A percentile compares a stretch with the other conserved stretches of the same genome.
These are phyloP conservation scores for Urostyla sp. DNA, from an alignment of 73 alveolate genomes.

Conservation along the genomic window DNA sequence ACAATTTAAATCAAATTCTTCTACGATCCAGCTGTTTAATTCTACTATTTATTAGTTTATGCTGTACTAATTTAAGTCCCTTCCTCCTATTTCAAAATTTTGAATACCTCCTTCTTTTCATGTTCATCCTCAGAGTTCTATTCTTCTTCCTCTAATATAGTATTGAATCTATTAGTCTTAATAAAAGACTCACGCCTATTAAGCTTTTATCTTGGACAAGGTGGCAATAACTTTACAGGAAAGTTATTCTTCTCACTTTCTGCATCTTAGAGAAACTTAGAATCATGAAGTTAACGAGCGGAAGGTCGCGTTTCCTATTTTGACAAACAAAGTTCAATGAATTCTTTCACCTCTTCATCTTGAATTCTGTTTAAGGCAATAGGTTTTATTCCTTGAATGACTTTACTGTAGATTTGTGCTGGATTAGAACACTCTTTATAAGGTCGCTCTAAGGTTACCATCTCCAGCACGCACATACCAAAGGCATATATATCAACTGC, in stretches of 20 bases:
- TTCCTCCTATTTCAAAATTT: background rate
- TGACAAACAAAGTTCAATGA: slow-evolving; percentile 79
- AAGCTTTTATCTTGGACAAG: background rate
- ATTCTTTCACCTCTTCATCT: slow-evolving; percentile 84
- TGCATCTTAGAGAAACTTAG: slow-evolving; percentile 70
- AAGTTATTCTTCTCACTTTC: slow-evolving; percentile 76
- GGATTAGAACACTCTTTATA: slow-evolving; percentile 95
- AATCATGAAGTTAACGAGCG: slow-evolving; percentile 84
- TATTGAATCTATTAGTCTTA: slow-evolving; percentile 18
- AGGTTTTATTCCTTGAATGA: slow-evolving; percentile 81
- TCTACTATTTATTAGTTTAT: background rate
- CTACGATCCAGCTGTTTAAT: background rate
- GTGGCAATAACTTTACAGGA: slow-evolving; percentile 40
- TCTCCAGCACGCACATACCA: slow-evolving; percentile 98
- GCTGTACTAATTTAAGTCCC: background rate
- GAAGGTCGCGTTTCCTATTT: slow-evolving; percentile 84
- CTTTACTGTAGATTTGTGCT: slow-evolving; percentile 90
- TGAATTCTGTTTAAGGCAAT: slow-evolving; percentile 78
- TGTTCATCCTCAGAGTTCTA: slow-evolving; percentile 20
- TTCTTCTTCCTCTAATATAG: slow-evolving; percentile 25
- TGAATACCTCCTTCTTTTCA: background rate
- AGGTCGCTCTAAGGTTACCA: slow-evolving; percentile 95
- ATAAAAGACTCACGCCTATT: slow-evolving; percentile 19
- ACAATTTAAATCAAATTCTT: background rate
- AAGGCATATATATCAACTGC: slow-evolving; percentile 98